A percentile compares a stretch with the other conserved stretches of the same genome.
phyloP scores from a whole-genome alignment of 2,329 filamentous ascomycete species.

The Fusarium stilboides region DNA sequence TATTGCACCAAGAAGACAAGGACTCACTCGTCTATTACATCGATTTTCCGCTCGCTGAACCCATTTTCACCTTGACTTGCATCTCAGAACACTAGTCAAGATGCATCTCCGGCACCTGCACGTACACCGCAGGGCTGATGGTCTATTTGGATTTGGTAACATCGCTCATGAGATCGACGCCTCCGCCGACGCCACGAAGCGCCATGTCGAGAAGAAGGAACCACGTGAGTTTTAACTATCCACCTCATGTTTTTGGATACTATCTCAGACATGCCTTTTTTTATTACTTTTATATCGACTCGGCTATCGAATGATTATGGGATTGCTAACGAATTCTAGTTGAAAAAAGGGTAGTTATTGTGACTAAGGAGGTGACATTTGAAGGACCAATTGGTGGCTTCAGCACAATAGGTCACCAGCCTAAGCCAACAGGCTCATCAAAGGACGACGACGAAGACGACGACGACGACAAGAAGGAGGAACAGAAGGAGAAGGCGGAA shows the following conservation, averaged over 20 bases:
- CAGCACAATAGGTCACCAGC: conserved; percentile 52
- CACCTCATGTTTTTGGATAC: background rate
- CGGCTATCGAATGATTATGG: background rate
- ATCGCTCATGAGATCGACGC: conserved; percentile 43
- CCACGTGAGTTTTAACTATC: conserved; percentile 27
- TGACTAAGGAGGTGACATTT: conserved; percentile 60
- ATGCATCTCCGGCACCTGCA: conserved; percentile 52
- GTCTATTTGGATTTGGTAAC: conserved; percentile 50
- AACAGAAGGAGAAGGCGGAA: conserved; percentile 29
- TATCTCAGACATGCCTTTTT: background rate
- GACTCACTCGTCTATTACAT: background rate
- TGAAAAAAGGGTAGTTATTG: conserved; percentile 58
- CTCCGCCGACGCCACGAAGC: conserved; percentile 25
- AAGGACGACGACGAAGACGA: conserved; percentile 23
- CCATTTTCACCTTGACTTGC: background rate
- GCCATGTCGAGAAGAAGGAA: conserved; percentile 32
- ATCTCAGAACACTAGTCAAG: conserved; percentile 28
- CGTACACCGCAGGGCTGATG: conserved; percentile 48
- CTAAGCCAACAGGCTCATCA: conserved; percentile 32
- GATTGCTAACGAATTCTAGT: conserved; percentile 42
- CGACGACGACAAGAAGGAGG: conserved; percentile 22
- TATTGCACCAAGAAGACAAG: conserved; percentile 21
- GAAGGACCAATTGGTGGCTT: conserved; percentile 62
- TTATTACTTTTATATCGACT: too few species aligned
- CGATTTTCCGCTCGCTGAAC: conserved; percentile 1